Conservation (phyloP, 176 grass and related monocot species). For the Pontederia paniculata region DNA sequence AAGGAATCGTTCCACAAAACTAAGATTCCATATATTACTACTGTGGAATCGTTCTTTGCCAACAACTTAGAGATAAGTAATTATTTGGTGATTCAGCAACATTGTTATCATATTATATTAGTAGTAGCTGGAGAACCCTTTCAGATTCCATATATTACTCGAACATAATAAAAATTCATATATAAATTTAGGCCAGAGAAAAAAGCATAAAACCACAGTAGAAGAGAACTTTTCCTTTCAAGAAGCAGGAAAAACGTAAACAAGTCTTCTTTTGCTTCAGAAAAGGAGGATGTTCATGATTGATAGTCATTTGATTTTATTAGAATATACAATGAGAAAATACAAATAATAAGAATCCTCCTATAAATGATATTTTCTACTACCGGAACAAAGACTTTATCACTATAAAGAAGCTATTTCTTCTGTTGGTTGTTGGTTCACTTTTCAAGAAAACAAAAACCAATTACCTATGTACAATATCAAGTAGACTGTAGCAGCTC, state of each 20-base stretch:
- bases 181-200: slow-evolving; percentile 9
- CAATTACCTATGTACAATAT: slow-evolving; percentile 75
- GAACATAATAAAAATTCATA: background rate
- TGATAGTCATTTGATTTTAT: too few relatives aligned
- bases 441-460: background rate
- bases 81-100: background rate
- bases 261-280: background rate
- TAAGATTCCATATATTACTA: too few relatives aligned
- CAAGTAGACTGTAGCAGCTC: slow-evolving; percentile 77
- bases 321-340: too few relatives aligned
- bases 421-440: background rate
- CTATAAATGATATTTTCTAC: too few relatives aligned
- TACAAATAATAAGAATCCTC: too few relatives aligned
- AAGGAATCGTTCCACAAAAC: too few relatives aligned
- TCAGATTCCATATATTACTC: background rate
- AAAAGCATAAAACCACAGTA: background rate
- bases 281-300: too few relatives aligned
- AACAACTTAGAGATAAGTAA: slow-evolving; percentile 8
- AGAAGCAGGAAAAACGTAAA: slow-evolving; percentile 16
- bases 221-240: slow-evolving; percentile 1
- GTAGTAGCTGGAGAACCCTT: background rate
- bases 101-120: too few relatives aligned
- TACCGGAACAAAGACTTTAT: background rate
- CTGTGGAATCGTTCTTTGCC: too few relatives aligned
- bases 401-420: background rate